Evolutionary conservation across 108 stramenopile genomes (phyloP), one percentile per base, ranked within the genome.

Genomic region (Pseudonitzschia delicatissima): DNA sequence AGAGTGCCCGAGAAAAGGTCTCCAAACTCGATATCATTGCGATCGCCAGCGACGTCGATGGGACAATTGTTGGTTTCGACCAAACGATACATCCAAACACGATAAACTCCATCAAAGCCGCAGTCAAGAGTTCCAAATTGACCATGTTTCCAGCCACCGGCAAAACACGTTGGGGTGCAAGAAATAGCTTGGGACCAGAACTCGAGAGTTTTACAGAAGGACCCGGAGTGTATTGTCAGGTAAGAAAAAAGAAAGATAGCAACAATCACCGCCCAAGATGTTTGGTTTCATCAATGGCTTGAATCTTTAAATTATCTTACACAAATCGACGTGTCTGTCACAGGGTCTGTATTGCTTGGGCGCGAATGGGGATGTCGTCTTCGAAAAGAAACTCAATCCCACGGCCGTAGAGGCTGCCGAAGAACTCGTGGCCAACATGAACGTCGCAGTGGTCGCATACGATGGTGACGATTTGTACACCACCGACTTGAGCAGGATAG

Each of bases 21-120:
- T 62, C 62, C 51, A 62, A 12, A 33, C 32, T 31, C 31, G 9
- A 67, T 34, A 69, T 64, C 66, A 21, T 66, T 17, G 92, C 91
- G 23, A 87, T 96, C 66, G 92, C 91, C 0, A 78, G 83, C 37
- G 95, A 96, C 77, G 87, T 96, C 8, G 95, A 96, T 66, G 95
- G 95, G 0, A 96, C 95, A 17, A 53, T 96, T 9, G 67, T 93
- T 32, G 76, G 76, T 18, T 69, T 82, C 5, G 66, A 78, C 13
- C 83, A 86, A 62, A 67, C 62, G 20, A 26, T 94, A 8, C 93
- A 94, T 72, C 90, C 90, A 15, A 53, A 66, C 18, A 94, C 93
- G 0, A 34, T 62, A 27, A 45, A 58, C 25, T 86, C 90, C 5
- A 49, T 94, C 13, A 39, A 73, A 36, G 63, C 58, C 20, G 90